A percentile compares a stretch with the other conserved stretches of the same genome.
Conservation (phyloP, 2,329 filamentous ascomycete genomes). For the Cephalotrichum gorgonifer region DNA sequence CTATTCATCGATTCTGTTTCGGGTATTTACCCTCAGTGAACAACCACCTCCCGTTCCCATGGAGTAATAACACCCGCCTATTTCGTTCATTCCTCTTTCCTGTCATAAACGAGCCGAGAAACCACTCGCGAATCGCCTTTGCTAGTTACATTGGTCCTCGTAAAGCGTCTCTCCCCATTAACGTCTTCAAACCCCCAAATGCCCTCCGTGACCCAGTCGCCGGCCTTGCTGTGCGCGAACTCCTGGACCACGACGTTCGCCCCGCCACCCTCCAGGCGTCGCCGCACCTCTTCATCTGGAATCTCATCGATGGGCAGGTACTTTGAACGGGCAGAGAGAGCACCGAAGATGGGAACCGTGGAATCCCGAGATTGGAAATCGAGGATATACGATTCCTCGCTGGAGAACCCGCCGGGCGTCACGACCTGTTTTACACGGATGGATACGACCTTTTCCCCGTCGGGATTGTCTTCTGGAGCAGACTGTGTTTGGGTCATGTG, state of each 20-base stretch:
- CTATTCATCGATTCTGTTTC: no score
- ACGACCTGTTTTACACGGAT: not conserved
- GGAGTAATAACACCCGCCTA: no score
- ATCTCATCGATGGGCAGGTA: not conserved
- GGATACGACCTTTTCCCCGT: not conserved
- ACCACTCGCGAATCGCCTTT: not conserved
- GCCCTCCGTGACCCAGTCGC: not conserved
- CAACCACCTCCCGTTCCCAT: no score
- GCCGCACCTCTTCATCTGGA: not conserved
- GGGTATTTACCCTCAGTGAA: no score
- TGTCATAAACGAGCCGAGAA: not conserved
- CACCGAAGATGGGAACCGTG: not conserved
- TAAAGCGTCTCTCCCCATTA: not conserved
- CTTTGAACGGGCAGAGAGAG: not conserved
- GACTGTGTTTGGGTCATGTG: not conserved
- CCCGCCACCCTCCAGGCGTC: slow-evolving; percentile 1
- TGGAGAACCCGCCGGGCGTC: not conserved
- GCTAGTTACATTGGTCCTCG: not conserved
- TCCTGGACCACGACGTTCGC: not conserved
- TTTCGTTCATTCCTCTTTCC: not conserved
- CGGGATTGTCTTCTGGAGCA: not conserved
- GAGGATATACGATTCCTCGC: not conserved
- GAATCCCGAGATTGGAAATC: not conserved
- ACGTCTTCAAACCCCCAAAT: not conserved
- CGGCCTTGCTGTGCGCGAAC: not conserved